Base-by-base conservation (phyloP, 1,139 yeast genomes). In the Zhuliangozyma parablackwelliae region DNA sequence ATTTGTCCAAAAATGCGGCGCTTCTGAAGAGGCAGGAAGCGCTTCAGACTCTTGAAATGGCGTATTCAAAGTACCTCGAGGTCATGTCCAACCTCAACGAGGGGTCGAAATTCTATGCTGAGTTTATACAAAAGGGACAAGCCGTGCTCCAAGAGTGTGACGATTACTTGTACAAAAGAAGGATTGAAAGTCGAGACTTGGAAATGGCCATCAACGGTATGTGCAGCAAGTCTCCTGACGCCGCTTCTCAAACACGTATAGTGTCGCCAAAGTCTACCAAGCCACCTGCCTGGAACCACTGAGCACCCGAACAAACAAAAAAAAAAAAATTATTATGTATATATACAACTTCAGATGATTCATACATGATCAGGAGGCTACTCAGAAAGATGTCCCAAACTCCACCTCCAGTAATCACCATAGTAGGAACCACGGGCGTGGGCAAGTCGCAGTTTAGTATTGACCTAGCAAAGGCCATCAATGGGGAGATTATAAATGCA, bases 341-440 rank as follows among this genome's bases (percentile, higher is more conserved):
- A 9, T 5, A 23, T 23, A 7, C 24, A 7, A 7, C 24, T 23
- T 9, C 25, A 2, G 26, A 28, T 33, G 36, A 16, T 13, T n/a
- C 5, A 12, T 23, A 20, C 21, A 33, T 33, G 36, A 28, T 33
- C 20, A 21, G 36, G 21, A 28, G 32, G 30, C 13, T 33, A n/a
- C 26, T n/a, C 21, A 25, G 29, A 10, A 21, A 10, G 7, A 23
- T 23, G 24, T 23, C 24, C 28, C 12, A 8, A 26, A 11, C 12
- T 11, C 28, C 28, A 26, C 10, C 10, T 6, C 12, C 28, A 9
- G 12, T 87, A 9, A 72, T 86, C 25, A 79, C 87, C 24, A 78
- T 87, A n/a, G 86, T 87, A 7, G 98, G 98, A 0, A 90, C 97
- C 28, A 92, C 98, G 0, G 98, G 98, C 1, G 97, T 89, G n/a